Evolutionary conservation across 768 basidiomycete species (phyloP), one percentile per base, ranked within the genome.

Genomic region (Hortiboletus campestris): DNA sequence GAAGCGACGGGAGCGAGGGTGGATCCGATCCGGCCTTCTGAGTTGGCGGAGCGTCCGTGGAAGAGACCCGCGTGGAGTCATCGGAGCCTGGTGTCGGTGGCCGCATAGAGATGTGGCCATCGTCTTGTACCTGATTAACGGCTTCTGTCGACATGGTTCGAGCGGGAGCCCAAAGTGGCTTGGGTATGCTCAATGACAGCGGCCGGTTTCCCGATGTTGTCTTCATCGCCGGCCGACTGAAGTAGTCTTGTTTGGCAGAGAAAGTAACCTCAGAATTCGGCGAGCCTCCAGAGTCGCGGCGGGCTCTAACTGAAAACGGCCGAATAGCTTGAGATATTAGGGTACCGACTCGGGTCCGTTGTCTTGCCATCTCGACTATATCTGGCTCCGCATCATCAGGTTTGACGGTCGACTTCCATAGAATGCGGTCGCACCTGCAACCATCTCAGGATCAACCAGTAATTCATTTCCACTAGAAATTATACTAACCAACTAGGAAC

Each of bases 371-470:
- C 41, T 66, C 61, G 36, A 66, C 63, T 46, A 67, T 32, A n/a
- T 72, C 71, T 11, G 78, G 75, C 16, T 73, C 74, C 35, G 76
- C 78, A 10, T 73, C 67, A 13, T 77, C 77, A 16, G 79, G 79
- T 31, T 74, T 65, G 25, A 88, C 76, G 1, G 86, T 91, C 6
- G 87, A 79, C 69, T 91, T 93, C 84, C 85, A 92, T 6, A 93
- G 72, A 43, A 93, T 89, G 19, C 91, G 84, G 67, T 93, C 91
- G 64, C 91, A 93, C 88, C 88, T 89, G 49, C 8, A 55, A 38
- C 6, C n/a, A 22, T 34, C 36, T 42, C 34, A 35, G 13, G 39
- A 46, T 67, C 28, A 56, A 54, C 31, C 43, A 55, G 28, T 41
- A 31, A 36, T 7, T 28, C 12, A 2, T 39, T 44, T 28, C 31